Evolutionary conservation across 192 early-diverging fungal genomes (phyloP), one percentile per base, ranked within the genome.

Genomic region (Coemansia sp.): DNA sequence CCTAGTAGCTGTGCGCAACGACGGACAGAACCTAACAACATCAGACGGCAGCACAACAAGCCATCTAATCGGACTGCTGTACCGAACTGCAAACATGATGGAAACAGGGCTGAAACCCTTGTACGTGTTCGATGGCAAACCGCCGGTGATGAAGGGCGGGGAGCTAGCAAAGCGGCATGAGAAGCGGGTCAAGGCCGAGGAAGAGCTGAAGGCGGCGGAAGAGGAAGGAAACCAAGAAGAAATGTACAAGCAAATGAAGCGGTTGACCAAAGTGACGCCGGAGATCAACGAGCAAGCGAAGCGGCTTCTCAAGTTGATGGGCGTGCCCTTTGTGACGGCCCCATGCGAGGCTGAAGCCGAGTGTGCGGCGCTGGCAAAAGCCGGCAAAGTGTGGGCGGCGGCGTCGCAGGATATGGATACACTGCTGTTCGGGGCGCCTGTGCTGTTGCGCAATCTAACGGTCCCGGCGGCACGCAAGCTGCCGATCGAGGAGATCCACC

Each of bases 361-460:
- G 70, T 99, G 97, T 71, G 97, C 97, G 4, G 93, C 89, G 18
- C 73, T 99, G 26, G 92, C 91, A n/a, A 86, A 84, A 59, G 84
- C 89, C 1, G 94, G 94, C 48, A 95, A 94, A 62, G 94, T 99
- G 2, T 97, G 89, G 73, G 97, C 92, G 29, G 94, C 95, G 18
- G 95, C 93, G 20, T 95, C 94, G 12, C 95, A 99, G 68, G 97
- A 99, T 81, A 98, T 99, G 95, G 97, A 99, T 64, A 99, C 97
- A 0, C 81, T 99, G 51, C 92, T 94, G 15, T 99, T 99, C 79
- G 90, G 88, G 12, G 78, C 95, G 1, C 94, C 97, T 0, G 85
- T 96, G 35, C 75, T 99, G 13, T 64, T 99, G 39, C 88, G 97
- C 15, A 94, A 98, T 67, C 77, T 99, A 61, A 99, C 97, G 0